Base-by-base conservation (phyloP, 2,329 filamentous ascomycete species). In the Podosphaera fusca region DNA sequence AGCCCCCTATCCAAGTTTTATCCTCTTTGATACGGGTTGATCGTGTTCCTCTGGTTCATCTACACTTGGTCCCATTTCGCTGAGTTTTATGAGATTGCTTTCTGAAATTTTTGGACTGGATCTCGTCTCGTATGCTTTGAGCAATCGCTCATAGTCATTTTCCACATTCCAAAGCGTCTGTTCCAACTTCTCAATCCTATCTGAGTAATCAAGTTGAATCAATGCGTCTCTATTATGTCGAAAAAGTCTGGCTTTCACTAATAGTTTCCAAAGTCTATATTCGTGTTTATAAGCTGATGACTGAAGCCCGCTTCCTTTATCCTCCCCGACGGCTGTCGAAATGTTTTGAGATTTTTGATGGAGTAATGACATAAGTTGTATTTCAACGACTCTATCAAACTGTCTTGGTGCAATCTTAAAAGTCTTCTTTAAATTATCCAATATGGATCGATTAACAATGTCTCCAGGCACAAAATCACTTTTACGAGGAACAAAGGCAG, bases 221-320 rank as follows among this genome's bases (percentile, higher is more conserved):
- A 94, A 73, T 2, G 77, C 70, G 62, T 89, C 82, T 58, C 75
- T 76, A 65, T 92, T 90, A 63, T 87, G 84, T 50, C 78, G 75
- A 66, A 85, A 88, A 3, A 94, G 72, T 40, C 87, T 74, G 64
- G 85, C 78, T 70, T 92, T 92, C n/a, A 83, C 79, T 47, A 86
- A 73, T 31, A 90, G 68, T 35, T 81, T 74, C 84, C 85, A 94
- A 50, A 87, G 75, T 60, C 75, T 77, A 66, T 84, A 85, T 55
- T 76, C 73, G 33, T 81, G 74, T 61, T 80, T 75, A 61, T 84
- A 76, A 50, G 72, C 73, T 58, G 76, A 75, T 71, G 50, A 66
- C 69, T 63, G 68, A 66, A 63, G 71, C 64, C 36, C 52, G 33
- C 49, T 51, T 55, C 30, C 38, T 49, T 60, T 66, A 66, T 73